phyloP scores from a whole-genome alignment of 2,329 filamentous ascomycete species.

The Curvularia spicifera region DNA sequence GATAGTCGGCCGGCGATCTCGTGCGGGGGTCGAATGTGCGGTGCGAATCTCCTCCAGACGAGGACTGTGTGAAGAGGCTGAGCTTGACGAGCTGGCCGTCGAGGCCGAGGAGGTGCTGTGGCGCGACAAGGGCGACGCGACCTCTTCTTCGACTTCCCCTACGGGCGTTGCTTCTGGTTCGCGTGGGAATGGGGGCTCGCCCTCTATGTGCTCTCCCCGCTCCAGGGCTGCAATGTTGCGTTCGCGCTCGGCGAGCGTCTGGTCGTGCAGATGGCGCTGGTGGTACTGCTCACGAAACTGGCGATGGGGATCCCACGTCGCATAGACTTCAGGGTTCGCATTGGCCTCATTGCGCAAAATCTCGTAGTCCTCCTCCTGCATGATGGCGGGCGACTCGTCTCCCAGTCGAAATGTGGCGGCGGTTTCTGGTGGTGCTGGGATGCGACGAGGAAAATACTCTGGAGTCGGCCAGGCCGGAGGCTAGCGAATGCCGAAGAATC shows the following conservation, averaged over 20 bases:
- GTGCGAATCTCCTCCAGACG: slow-evolving; percentile 43
- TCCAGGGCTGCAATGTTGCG: slow-evolving; percentile 13
- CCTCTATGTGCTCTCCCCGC: slow-evolving; percentile 16
- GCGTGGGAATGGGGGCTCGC: slow-evolving; percentile 6
- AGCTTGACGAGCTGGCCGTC: slow-evolving; percentile 27
- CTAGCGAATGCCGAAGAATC: not conserved
- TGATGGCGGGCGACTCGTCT: slow-evolving; percentile 14
- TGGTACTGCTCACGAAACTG: slow-evolving; percentile 37
- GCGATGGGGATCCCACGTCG: slow-evolving; percentile 39
- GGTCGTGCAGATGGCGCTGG: slow-evolving; percentile 29
- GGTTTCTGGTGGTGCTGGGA: not conserved
- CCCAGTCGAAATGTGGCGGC: not conserved
- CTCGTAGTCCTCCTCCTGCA: slow-evolving; percentile 43
- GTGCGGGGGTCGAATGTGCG: slow-evolving; percentile 24
- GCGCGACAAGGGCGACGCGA: slow-evolving; percentile 32
- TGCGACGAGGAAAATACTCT: not conserved
- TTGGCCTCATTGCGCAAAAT: slow-evolving; percentile 39
- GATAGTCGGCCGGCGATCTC: slow-evolving; percentile 27
- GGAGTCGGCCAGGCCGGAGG: not conserved
- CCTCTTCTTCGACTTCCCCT: slow-evolving; percentile 25
- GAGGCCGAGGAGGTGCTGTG: slow-evolving; percentile 32
- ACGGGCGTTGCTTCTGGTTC: slow-evolving; percentile 19
- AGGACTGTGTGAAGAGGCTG: slow-evolving; percentile 21
- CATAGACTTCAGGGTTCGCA: slow-evolving; percentile 36
- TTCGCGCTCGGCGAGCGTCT: slow-evolving; percentile 18